Percentiles rank a stretch among this genome's conserved stretches.
phyloP scores from a whole-genome alignment of 2,329 filamentous ascomycete genomes.

The Xylariaceae sp. region DNA sequence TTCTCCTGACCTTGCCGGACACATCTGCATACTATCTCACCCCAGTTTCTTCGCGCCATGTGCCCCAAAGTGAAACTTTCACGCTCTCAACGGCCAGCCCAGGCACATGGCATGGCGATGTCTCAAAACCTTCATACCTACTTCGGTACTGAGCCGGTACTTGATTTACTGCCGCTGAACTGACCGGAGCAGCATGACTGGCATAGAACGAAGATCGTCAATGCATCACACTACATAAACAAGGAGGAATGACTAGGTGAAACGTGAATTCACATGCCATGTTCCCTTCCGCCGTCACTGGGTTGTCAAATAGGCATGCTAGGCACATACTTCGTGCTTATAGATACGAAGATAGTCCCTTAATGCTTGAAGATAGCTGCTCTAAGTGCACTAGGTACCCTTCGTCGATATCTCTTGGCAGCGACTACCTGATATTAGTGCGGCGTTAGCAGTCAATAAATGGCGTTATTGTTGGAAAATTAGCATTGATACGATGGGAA shows the following conservation, averaged over 20 bases:
- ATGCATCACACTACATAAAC: too few relatives aligned
- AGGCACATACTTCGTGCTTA: too few relatives aligned
- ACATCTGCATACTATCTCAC: neutral
- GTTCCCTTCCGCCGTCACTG: too few relatives aligned
- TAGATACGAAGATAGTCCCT: neutral
- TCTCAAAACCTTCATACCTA: neutral
- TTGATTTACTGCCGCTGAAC: too few relatives aligned
- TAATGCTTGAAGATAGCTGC: neutral
- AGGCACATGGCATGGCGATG: neutral
- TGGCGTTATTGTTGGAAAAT: neutral
- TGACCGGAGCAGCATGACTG: too few relatives aligned
- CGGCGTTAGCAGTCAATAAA: neutral
- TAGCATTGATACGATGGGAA: neutral
- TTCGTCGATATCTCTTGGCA: neutral
- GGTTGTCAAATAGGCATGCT: too few relatives aligned
- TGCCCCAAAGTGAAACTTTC: neutral
- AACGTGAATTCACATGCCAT: too few relatives aligned
- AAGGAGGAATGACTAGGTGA: too few relatives aligned
- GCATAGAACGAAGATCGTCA: too few relatives aligned
- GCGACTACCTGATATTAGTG: neutral
- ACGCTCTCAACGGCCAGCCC: neutral
- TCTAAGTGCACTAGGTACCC: neutral
- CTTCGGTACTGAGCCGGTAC: too few relatives aligned
- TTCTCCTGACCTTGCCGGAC: neutral
- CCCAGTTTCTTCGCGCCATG: neutral